Evolutionary conservation across 257 asterid species (phyloP), one percentile per base, ranked within the genome.

Genomic region (Penstemon barbatus): DNA sequence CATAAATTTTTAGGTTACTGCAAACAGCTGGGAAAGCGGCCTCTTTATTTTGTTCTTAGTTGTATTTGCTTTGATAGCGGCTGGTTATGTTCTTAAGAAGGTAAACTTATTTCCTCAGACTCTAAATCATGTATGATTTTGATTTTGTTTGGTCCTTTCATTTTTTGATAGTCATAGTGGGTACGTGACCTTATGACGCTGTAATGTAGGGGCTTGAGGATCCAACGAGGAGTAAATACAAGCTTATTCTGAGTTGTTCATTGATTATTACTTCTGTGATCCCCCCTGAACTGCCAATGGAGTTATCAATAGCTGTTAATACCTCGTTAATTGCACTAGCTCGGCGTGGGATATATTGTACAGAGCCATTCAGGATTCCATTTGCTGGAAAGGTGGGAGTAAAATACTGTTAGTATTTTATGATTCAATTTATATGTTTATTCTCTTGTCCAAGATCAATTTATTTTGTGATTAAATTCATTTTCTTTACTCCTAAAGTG

Each of bases 11-110:
- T 25, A 93, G 99, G 96, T 93, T 72, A 93, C 99, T 66, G 99
- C 99, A 57, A 94, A 94, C 79, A 94, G 97, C 92, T 94, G 97
- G 99, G 99, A 94, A 78, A 91, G 97, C 48, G 99, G 99, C 8
- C 79, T 94, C 56, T 94, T 94, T 82, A 94, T 94, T 69, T 83
- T 89, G 71, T 94, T 94, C 84, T 80, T 94, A 69, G 99, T 94
- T 33, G 78, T 94, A 61, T 94, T 94, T 84, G 99, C 99, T 69
- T 42, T 94, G 74, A 86, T 94, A 66, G 99, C 99, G 25, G 99
- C 97, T 61, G 99, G 97, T 57, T 94, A 94, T 83, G 99, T 94
- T 57, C 97, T 94, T 74, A 88, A 84, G 78, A 94, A 91, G 97
- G 99, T 89, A 57, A 70, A 53, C 4, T 60, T 19, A 44, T 66